phyloP scores from a whole-genome alignment of 2,329 filamentous ascomycete genomes.

The Lasiodiplodia gonubiensis region DNA sequence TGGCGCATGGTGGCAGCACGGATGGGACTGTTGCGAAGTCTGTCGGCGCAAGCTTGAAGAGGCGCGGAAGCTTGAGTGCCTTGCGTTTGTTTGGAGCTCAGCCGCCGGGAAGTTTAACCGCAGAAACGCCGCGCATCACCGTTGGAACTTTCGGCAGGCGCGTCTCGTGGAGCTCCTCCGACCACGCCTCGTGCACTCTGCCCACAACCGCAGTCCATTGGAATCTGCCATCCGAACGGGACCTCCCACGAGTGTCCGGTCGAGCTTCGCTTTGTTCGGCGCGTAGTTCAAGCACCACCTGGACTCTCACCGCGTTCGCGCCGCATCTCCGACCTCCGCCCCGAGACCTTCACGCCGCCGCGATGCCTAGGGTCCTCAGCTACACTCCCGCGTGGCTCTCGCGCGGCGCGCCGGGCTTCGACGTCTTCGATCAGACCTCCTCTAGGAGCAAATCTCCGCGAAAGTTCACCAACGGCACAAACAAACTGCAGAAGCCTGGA shows the following conservation, averaged over 20 bases:
- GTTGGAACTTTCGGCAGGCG: constrained; percentile 20
- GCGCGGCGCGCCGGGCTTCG: constrained; percentile 75
- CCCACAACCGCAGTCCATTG: constrained; percentile 6
- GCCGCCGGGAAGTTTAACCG: constrained; percentile 14
- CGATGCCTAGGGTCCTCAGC: constrained; percentile 84
- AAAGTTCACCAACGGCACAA: constrained; percentile 35
- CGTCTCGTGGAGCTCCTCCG: constrained; percentile 15
- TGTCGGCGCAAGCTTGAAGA: constrained; percentile 14
- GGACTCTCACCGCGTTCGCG: not conserved
- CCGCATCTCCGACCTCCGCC: not conserved
- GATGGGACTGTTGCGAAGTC: constrained; percentile 1
- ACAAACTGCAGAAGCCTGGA: constrained; percentile 41
- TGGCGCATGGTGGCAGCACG: constrained; percentile 50
- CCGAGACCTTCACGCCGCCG: constrained; percentile 8
- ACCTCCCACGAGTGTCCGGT: not conserved
- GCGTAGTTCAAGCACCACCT: not conserved
- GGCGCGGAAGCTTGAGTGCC: constrained; percentile 15
- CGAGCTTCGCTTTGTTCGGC: not conserved
- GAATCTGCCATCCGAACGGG: not conserved
- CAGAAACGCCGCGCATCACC: constrained; percentile 1
- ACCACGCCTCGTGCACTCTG: constrained; percentile 1
- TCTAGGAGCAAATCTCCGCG: constrained; percentile 51
- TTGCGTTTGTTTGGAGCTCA: constrained; percentile 16
- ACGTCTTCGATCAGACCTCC: constrained; percentile 68
- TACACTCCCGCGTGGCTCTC: constrained; percentile 89